A percentile compares a stretch with the other conserved stretches of the same genome.
These are phyloP conservation scores for Heteromeles arbutifolia DNA, from an alignment of 306 rosid genomes.

Conservation along the genomic window DNA sequence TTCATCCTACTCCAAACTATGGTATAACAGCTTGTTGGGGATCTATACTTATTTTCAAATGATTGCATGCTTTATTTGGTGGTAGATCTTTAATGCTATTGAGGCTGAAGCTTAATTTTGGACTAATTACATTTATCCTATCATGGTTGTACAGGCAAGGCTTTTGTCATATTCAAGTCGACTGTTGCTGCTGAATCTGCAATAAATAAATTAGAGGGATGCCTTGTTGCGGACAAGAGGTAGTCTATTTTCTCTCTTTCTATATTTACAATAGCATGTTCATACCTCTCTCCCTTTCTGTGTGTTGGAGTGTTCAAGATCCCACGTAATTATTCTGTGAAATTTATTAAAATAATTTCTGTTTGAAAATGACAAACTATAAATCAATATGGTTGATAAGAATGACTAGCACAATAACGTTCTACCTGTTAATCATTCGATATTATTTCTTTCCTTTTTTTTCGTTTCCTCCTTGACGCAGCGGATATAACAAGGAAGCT, in stretches of 20 bases:
- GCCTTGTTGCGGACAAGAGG: constrained; percentile 57
- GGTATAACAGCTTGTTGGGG: constrained; percentile 26
- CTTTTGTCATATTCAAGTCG: constrained; percentile 55
- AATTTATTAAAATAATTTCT: neutral
- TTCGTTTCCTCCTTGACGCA: too few species aligned
- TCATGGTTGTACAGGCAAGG: constrained; percentile 42
- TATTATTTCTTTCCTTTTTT: neutral
- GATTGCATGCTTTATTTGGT: neutral
- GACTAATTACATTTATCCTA: constrained; percentile 7
- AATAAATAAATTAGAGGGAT: constrained; percentile 28
- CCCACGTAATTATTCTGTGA: neutral
- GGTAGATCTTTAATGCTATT: neutral
- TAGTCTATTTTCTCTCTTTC: constrained; percentile 4
- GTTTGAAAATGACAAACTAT: neutral
- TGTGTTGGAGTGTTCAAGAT: neutral
- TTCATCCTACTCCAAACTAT: constrained; percentile 22
- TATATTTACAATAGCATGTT: neutral
- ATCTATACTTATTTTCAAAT: neutral
- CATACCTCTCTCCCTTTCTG: neutral
- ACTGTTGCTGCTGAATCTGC: constrained; percentile 40
- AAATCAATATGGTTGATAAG: neutral
- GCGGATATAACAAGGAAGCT: too few species aligned
- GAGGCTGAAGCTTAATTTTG: neutral
- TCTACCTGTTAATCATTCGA: neutral
- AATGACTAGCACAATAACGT: too few species aligned